Evolutionary conservation across 1,139 yeast genomes (phyloP).

Genomic region (Yamadazyma kanchanaburiensis): DNA sequence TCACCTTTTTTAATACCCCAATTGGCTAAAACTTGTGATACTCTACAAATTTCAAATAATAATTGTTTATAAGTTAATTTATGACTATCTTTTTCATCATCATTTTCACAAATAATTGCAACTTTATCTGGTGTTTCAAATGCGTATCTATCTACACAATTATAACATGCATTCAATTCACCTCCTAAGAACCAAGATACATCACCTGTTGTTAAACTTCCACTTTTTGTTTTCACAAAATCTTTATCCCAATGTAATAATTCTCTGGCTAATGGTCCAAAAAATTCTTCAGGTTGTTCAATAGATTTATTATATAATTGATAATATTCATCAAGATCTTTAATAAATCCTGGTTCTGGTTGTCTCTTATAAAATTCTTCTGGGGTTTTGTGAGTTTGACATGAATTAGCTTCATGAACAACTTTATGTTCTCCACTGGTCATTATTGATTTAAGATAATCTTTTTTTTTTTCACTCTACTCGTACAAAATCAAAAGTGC

Average conservation of each 20-base stretch:
- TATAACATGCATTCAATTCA: conserved; percentile 87
- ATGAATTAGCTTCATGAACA: conserved; percentile 82
- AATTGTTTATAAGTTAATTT: conserved; percentile 82
- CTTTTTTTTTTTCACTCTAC: not conserved
- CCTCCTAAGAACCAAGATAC: conserved; percentile 94
- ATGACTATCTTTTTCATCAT: conserved; percentile 75
- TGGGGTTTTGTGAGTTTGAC: conserved; percentile 65
- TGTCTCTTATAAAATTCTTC: conserved; percentile 70
- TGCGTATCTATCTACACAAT: conserved; percentile 97
- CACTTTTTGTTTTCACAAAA: conserved; percentile 68
- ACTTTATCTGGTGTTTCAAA: conserved; percentile 79
- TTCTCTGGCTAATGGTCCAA: conserved; percentile 78
- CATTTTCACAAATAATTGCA: conserved; percentile 94
- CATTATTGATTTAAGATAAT: conserved; percentile 4
- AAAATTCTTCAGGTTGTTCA: conserved; percentile 77
- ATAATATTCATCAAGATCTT: conserved; percentile 64
- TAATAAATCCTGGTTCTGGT: conserved; percentile 52
- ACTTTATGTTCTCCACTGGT: conserved; percentile 30
- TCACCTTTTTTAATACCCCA: conserved; percentile 95
- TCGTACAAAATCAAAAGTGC: conserved; percentile 2
- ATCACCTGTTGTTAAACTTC: conserved; percentile 76
- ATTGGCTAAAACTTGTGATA: conserved; percentile 79
- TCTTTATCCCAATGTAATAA: conserved; percentile 82
- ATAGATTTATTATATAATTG: conserved; percentile 75
- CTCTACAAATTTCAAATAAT: conserved; percentile 79